phyloP scores from a whole-genome alignment of 1,284 basidiomycete species.

The Ceratobasidium theobromae region DNA sequence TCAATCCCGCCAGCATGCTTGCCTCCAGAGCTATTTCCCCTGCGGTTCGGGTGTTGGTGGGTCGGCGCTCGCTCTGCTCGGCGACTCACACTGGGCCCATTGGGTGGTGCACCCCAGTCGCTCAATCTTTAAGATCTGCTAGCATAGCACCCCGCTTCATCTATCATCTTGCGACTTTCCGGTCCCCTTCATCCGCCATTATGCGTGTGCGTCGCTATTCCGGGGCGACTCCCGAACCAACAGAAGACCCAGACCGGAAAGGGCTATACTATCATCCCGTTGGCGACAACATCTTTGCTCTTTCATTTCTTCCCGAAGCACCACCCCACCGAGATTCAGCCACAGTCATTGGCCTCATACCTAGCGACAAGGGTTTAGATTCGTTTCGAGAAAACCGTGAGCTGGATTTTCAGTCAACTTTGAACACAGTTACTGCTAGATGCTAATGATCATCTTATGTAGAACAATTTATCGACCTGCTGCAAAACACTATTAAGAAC shows the following conservation, averaged over 20 bases:
- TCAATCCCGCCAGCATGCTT: too few relatives aligned
- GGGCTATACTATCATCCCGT: slow-evolving; percentile 25
- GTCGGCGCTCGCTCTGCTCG: slow-evolving; percentile 8
- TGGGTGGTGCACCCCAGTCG: background rate
- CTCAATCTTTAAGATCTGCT: background rate
- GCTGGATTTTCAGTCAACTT: background rate
- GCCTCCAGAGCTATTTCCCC: too few relatives aligned
- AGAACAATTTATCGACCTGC: slow-evolving; percentile 60
- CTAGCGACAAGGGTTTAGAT: slow-evolving; percentile 6
- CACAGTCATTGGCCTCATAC: slow-evolving; percentile 23
- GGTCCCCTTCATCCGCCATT: background rate
- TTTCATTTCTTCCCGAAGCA: slow-evolving; percentile 18
- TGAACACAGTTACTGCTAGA: background rate
- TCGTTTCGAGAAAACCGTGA: slow-evolving; percentile 25
- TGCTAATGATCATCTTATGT: slow-evolving; percentile 12
- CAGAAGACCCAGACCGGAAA: slow-evolving; percentile 16
- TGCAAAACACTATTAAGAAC: slow-evolving; percentile 60
- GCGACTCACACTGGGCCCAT: too few relatives aligned
- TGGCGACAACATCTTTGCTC: slow-evolving; percentile 9
- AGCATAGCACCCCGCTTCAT: background rate
- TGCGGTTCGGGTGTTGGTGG: background rate
- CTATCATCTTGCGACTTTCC: background rate
- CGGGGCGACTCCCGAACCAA: background rate
- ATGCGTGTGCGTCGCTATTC: too few relatives aligned
- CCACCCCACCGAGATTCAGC: slow-evolving; percentile 7